Conservation (phyloP, 805 yeast genomes). For the Spathaspora passalidarum region DNA sequence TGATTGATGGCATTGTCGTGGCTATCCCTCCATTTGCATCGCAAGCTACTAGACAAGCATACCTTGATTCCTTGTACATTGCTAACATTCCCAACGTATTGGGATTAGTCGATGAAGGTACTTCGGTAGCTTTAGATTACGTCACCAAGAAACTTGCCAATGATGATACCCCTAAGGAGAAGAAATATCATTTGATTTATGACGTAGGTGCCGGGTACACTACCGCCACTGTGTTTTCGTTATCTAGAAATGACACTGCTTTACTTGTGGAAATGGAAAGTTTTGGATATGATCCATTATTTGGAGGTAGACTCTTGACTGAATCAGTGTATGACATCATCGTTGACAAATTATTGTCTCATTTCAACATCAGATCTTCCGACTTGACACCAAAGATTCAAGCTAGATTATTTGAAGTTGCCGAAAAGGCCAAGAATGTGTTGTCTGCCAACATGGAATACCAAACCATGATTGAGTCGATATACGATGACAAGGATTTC, state of each 20-base stretch:
- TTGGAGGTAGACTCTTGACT: conserved; percentile 81
- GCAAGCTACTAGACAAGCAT: conserved; percentile 64
- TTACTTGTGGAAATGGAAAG: conserved; percentile 62
- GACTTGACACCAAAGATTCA: conserved; percentile 56
- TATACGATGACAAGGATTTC: conserved; percentile 74
- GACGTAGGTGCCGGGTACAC: conserved; percentile 95
- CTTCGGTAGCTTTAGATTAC: conserved; percentile 85
- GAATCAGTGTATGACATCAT: conserved; percentile 59
- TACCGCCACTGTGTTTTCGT: conserved; percentile 77
- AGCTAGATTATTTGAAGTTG: conserved; percentile 70
- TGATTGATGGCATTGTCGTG: conserved; percentile 64
- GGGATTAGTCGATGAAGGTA: conserved; percentile 81
- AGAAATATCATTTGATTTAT: conserved; percentile 66
- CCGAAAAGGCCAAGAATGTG: conserved; percentile 85
- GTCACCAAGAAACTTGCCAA: conserved; percentile 48
- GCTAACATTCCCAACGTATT: conserved; percentile 61
- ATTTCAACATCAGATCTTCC: conserved; percentile 33
- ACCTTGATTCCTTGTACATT: conserved; percentile 67
- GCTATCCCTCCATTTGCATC: conserved; percentile 74
- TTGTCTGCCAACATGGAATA: conserved; percentile 87
- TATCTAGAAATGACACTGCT: conserved; percentile 38
- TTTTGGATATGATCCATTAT: conserved; percentile 58
- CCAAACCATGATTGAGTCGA: conserved; percentile 69
- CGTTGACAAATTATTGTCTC: conserved; percentile 52
- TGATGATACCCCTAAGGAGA: conserved; percentile 32